phyloP scores from a whole-genome alignment of 2,329 filamentous ascomycete species.

The Monilinia laxa region DNA sequence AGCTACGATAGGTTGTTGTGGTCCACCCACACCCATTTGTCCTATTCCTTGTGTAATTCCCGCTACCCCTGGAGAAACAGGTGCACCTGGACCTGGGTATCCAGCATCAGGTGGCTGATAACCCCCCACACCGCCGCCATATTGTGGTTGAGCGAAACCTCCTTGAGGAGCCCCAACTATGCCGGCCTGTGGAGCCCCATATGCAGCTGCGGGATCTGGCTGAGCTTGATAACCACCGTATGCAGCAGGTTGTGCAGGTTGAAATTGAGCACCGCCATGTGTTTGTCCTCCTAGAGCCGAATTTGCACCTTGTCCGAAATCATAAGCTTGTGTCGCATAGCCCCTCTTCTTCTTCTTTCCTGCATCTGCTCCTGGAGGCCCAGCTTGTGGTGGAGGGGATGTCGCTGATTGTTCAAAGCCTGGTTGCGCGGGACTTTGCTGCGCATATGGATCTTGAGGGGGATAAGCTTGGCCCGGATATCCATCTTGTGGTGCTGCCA shows the following conservation, averaged over 20 bases:
- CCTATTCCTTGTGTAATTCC: conserved; percentile 83
- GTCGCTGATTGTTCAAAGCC: conserved; percentile 31
- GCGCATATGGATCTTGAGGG: conserved; percentile 48
- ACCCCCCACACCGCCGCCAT: conserved; percentile 41
- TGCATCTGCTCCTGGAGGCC: conserved; percentile 46
- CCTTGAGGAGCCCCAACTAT: conserved; percentile 42
- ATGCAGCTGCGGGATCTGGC: conserved; percentile 35
- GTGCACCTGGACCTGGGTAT: conserved; percentile 56
- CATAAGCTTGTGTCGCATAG: conserved; percentile 93
- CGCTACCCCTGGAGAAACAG: conserved; percentile 50
- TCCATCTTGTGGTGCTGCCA: conserved; percentile 53
- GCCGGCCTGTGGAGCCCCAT: conserved; percentile 38
- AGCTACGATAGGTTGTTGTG: conserved; percentile 38
- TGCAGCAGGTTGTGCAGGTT: conserved; percentile 42
- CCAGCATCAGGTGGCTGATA: conserved; percentile 68
- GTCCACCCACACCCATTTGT: conserved; percentile 66
- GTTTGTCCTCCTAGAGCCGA: conserved; percentile 66
- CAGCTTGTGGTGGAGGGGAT: conserved; percentile 36
- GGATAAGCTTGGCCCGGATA: conserved; percentile 48
- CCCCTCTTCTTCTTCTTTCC: conserved; percentile 86
- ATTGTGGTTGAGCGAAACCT: conserved; percentile 39
- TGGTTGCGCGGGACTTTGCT: conserved; percentile 44
- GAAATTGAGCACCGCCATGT: conserved; percentile 52
- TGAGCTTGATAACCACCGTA: conserved; percentile 41
- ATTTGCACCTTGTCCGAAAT: conserved; percentile 87